Percentiles rank a stretch among this genome's conserved stretches.
These are phyloP conservation scores for Penicillium pulvis DNA, from an alignment of 495 filamentous ascomycete species.

Conservation along the genomic window DNA sequence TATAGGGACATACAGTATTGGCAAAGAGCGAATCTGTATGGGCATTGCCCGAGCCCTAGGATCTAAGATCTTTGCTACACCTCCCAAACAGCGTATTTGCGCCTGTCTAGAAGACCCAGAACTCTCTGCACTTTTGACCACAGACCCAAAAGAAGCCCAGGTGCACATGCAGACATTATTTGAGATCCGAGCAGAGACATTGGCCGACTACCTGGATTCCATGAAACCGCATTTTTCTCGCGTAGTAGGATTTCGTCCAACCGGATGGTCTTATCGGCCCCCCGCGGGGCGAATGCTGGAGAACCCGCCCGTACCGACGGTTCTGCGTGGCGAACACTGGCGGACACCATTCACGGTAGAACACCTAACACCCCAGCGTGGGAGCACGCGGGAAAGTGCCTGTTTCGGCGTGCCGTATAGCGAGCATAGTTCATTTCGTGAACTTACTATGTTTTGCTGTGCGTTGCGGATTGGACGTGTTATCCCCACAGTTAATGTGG, in stretches of 20 bases:
- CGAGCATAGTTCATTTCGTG: conserved; percentile 91
- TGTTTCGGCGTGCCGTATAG: conserved; percentile 94
- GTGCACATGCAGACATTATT: conserved; percentile 97
- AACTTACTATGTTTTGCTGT: conserved; percentile 92
- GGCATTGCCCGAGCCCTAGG: conserved; percentile 85
- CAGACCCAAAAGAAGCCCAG: conserved; percentile 79
- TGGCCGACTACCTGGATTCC: conserved; percentile 81
- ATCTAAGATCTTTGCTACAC: conserved; percentile 87
- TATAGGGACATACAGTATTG: conserved; percentile 96
- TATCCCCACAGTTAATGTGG: conserved; percentile 93
- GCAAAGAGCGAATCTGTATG: conserved; percentile 94
- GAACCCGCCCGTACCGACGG: conserved; percentile 63
- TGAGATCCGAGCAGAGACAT: conserved; percentile 84
- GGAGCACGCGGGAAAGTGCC: conserved; percentile 70
- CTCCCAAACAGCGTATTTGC: conserved; percentile 81
- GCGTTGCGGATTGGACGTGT: conserved; percentile 82
- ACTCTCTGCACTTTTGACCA: conserved; percentile 73
- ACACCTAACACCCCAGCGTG: conserved; percentile 76
- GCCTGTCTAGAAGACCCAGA: conserved; percentile 82
- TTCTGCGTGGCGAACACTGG: conserved; percentile 77
- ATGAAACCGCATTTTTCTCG: conserved; percentile 77
- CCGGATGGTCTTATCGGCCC: conserved; percentile 88
- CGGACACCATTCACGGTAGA: conserved; percentile 61
- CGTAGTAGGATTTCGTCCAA: conserved; percentile 89
- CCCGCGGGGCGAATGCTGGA: conserved; percentile 62